Percentiles rank a stretch among this genome's conserved stretches.
Conservation (phyloP, 176 grass and related monocot genomes). For the Bromus sterilis region DNA sequence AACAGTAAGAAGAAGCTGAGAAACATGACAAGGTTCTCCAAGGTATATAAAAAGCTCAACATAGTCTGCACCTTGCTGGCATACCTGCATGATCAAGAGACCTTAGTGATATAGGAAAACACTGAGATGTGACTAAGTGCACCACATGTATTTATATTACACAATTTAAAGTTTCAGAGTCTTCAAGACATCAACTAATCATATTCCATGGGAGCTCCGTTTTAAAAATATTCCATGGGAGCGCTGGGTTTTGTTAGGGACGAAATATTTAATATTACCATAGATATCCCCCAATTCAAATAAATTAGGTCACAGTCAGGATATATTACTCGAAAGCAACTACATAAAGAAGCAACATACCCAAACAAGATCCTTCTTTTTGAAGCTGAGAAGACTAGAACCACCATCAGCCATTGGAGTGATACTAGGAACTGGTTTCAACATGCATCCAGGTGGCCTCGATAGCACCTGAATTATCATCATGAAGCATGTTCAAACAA, state of each 20-base stretch:
- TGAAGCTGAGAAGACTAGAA: constrained; percentile 86
- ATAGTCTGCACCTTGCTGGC: constrained; percentile 85
- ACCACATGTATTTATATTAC: not conserved
- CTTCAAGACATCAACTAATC: not conserved
- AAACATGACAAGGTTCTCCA: constrained; percentile 83
- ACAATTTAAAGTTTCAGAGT: not conserved
- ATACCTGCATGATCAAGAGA: constrained; percentile 62
- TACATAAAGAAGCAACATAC: constrained; percentile 44
- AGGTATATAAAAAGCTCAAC: constrained; percentile 98
- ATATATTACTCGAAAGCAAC: not conserved
- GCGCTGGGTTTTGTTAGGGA: not conserved
- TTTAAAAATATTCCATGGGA: not conserved
- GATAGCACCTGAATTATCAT: constrained; percentile 71
- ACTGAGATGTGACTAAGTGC: not conserved
- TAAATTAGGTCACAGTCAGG: constrained; percentile 4
- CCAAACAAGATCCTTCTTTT: constrained; percentile 91
- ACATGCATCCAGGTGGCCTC: constrained; percentile 79
- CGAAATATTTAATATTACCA: not conserved
- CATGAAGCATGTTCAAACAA: constrained; percentile 6
- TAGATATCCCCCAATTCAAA: not conserved
- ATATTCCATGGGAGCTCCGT: not conserved
- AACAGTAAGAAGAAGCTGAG: constrained; percentile 84
- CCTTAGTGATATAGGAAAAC: not conserved
- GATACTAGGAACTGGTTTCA: constrained; percentile 88
- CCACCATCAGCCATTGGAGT: constrained; percentile 67